phyloP scores from a whole-genome alignment of 495 filamentous ascomycete genomes.

The Neurospora sp. region DNA sequence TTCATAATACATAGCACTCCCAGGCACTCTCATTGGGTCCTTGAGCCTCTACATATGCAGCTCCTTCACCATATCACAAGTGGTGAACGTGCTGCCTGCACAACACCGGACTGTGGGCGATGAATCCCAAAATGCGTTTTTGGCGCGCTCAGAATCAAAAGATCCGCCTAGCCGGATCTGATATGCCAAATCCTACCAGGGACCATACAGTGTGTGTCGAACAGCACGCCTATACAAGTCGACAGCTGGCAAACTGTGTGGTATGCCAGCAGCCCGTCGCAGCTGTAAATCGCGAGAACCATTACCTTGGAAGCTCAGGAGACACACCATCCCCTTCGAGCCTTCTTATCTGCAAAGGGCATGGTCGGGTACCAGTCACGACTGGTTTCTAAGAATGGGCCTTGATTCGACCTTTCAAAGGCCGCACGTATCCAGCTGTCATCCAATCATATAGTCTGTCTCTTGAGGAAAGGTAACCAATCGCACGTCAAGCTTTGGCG shows the following conservation, averaged over 20 bases:
- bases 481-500: not conserved
- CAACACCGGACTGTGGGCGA: not conserved
- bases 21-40: not conserved
- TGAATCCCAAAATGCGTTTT: not conserved
- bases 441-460: not conserved
- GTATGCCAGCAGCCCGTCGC: conserved; percentile 2
- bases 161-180: not conserved
- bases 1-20: not conserved
- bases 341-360: not conserved
- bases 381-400: conserved; percentile 12
- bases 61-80: not conserved
- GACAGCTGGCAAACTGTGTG: not conserved
- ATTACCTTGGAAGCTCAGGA: not conserved
- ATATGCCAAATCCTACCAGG: not conserved
- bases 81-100: not conserved
- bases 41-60: not conserved
- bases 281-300: conserved; percentile 14
- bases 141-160: not conserved
- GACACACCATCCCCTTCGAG: conserved; percentile 1
- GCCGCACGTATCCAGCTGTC: not conserved
- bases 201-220: not conserved
- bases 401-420: not conserved
- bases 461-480: not conserved
- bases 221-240: not conserved
- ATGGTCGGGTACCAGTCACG: not conserved